These are phyloP conservation scores for Kokia cookei DNA, from an alignment of 441 rosid species.

Conservation along the genomic window DNA sequence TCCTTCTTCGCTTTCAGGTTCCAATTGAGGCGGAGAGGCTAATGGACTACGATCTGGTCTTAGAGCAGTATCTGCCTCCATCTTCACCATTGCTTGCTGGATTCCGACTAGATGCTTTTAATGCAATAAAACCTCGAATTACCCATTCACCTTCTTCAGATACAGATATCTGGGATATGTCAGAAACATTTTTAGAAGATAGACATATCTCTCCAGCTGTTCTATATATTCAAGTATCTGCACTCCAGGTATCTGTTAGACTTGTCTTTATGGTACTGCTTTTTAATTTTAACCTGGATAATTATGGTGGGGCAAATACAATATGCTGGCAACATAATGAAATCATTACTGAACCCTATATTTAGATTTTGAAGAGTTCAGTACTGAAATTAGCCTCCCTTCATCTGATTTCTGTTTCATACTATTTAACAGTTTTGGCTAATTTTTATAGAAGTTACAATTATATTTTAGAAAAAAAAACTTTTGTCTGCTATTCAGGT, in stretches of 20 bases:
- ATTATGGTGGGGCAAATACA: not conserved
- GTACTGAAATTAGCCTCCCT: not conserved
- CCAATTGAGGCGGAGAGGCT: conserved; percentile 74
- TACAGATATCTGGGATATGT: conserved; percentile 50
- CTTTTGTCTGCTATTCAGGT: not conserved
- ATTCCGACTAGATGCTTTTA: conserved; percentile 82
- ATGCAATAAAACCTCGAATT: conserved; percentile 72
- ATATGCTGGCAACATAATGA: not conserved
- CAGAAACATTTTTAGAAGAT: conserved; percentile 63
- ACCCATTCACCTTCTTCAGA: conserved; percentile 80
- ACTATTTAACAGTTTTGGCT: not conserved
- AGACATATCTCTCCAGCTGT: conserved; percentile 75
- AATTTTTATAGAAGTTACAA: not conserved
- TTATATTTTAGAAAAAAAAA: not conserved
- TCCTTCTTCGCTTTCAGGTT: conserved; percentile 39
- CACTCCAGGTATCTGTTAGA: conserved; percentile 56
- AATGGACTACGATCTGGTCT: conserved; percentile 57
- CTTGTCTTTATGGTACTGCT: not conserved
- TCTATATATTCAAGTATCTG: conserved; percentile 73
- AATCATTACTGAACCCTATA: not conserved
- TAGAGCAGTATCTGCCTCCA: conserved; percentile 79
- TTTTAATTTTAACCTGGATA: not conserved
- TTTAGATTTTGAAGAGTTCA: not conserved
- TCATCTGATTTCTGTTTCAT: not conserved
- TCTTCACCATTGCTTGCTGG: conserved; percentile 75